Conservation (phyloP, 2,329 filamentous ascomycete genomes). For the Rhytidhysteron rufulum region DNA sequence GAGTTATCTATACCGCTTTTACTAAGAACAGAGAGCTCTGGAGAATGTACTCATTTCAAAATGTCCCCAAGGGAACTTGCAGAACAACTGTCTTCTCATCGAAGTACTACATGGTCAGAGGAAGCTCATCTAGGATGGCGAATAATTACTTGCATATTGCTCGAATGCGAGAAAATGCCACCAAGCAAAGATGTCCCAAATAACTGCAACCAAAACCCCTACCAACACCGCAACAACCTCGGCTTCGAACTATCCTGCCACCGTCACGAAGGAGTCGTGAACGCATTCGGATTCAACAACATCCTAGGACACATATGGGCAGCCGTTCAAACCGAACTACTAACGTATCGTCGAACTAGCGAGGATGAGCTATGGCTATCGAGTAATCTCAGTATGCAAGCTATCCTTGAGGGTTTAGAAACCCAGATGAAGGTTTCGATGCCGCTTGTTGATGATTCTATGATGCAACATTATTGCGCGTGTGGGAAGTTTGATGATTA, state of each 20-base stretch:
- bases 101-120: background rate
- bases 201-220: too few species aligned
- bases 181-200: too few species aligned
- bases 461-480: background rate
- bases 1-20: constrained; percentile 15
- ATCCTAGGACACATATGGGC: background rate
- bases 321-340: background rate
- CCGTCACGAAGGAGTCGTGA: background rate
- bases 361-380: background rate
- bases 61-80: constrained; percentile 18
- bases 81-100: constrained; percentile 4
- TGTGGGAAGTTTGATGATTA: background rate
- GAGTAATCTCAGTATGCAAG: background rate
- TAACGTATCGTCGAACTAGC: background rate
- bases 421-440: background rate
- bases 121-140: background rate
- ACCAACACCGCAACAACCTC: too few species aligned
- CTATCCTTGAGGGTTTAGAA: background rate
- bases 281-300: background rate
- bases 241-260: background rate
- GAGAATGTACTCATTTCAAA: constrained; percentile 18
- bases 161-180: background rate
- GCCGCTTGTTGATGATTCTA: background rate
- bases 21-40: constrained; percentile 3
- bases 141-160: background rate